Evolutionary conservation across 108 stramenopile genomes (phyloP), one percentile per base, ranked within the genome.

Genomic region (Pseudonitzschia pungens): DNA sequence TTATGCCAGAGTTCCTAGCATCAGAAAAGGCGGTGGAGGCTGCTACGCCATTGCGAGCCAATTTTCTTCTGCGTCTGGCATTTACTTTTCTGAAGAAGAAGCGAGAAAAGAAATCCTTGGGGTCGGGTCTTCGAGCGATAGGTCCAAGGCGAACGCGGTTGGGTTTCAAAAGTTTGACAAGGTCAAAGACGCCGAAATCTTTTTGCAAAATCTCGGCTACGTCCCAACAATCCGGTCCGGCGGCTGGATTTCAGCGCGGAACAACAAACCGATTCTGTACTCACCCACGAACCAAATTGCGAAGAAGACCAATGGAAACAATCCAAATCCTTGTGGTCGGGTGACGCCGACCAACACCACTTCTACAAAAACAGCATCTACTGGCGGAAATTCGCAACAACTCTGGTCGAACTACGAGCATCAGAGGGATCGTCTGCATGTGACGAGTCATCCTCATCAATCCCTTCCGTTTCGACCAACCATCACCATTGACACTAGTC

Each of bases 161-260:
- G 24, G 15, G 15, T 58, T 58, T 58, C 57, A 27, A 22, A 31
- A 26, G 29, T 58, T 58, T 26, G 27, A 58, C 29, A 22, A 26
- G 29, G 26, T 58, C 57, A 58, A 27, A 58, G 43, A 70, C 18
- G 75, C 70, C 15, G 43, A 59, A 64, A 32, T n/a, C 28, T 74
- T 52, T 74, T 66, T 65, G n/a, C 12, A 36, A 22, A 18, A 51
- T 27, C 21, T 6, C 15, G 65, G 52, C 24, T 45, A 54, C 20
- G 14, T 12, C 31, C 29, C 54, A 28, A 24, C 14, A 12, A 32
- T 16, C 50, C 14, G 21, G 10, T 18, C 31, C 33, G 64, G 40
- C 54, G 65, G 65, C 31, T 65, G 64, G 73, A 65, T 74, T 65
- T 53, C 31, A 11, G 32, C 69, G 9, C 28, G 41, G 28, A 44